A percentile compares a stretch with the other conserved stretches of the same genome.
Evolutionary conservation across 768 basidiomycete genomes (phyloP).

Genomic region (Tylopilus balloui): DNA sequence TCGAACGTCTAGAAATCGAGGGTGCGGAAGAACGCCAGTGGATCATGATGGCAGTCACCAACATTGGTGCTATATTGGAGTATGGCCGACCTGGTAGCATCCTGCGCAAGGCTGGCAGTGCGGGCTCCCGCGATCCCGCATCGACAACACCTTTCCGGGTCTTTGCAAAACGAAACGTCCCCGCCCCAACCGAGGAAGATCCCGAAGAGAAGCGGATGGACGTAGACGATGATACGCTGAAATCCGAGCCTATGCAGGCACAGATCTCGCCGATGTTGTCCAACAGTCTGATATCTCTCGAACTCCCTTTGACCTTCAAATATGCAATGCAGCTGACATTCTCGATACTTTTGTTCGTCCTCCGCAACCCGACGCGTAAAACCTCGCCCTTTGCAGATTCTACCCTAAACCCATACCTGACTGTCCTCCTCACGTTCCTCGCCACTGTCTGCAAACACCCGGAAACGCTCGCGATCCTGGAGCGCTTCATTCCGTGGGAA

Average conservation of each 20-base stretch:
- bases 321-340: constrained; percentile 79
- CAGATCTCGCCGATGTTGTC: constrained; percentile 28
- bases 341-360: constrained; percentile 65
- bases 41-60: constrained; percentile 94
- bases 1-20: constrained; percentile 83
- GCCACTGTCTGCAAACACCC: constrained; percentile 67
- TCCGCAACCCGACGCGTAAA: constrained; percentile 59
- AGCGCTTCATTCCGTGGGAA: constrained; percentile 82
- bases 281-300: constrained; percentile 34
- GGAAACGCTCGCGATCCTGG: constrained; percentile 56
- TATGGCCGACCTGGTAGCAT: constrained; percentile 77
- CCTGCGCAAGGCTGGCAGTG: constrained; percentile 57
- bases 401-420: constrained; percentile 80
- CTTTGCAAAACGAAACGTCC: constrained; percentile 44
- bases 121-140: constrained; percentile 36
- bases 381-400: constrained; percentile 51
- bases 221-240: constrained; percentile 48
- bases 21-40: constrained; percentile 81
- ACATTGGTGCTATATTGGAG: constrained; percentile 78
- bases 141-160: constrained; percentile 41
- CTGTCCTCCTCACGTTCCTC: constrained; percentile 84
- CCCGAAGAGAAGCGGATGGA: constrained; percentile 58
- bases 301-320: constrained; percentile 63
- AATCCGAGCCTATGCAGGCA: constrained; percentile 14
- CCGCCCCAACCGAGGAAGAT: constrained; percentile 31